phyloP scores from a whole-genome alignment of 2,329 filamentous ascomycete genomes.

The Xylaria multiplex region DNA sequence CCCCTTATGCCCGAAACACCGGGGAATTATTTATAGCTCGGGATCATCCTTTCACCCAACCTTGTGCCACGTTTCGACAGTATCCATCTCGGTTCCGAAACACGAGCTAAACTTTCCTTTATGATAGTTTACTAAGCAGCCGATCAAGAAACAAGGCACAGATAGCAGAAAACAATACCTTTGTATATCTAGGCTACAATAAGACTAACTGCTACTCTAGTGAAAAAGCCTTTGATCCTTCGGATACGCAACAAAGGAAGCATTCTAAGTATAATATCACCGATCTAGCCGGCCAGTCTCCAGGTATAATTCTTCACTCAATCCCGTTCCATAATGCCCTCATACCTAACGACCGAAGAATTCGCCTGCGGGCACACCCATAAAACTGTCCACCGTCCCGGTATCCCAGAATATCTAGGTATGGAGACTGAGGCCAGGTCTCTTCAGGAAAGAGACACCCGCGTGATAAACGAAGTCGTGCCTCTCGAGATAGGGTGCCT shows the following conservation, averaged over 20 bases:
- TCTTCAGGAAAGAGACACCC: neutral
- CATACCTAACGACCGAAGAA: slow-evolving; percentile 31
- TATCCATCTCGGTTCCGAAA: neutral
- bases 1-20: neutral
- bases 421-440: slow-evolving; percentile 19
- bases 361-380: slow-evolving; percentile 37
- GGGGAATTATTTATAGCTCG: neutral
- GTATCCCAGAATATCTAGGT: neutral
- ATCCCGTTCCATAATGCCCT: slow-evolving; percentile 34
- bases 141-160: neutral
- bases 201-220: neutral
- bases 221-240: neutral
- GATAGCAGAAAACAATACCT: neutral
- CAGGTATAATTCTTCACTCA: neutral
- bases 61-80: neutral
- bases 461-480: neutral
- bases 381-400: slow-evolving; percentile 6
- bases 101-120: neutral
- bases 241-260: neutral
- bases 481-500: slow-evolving; percentile 31
- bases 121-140: neutral
- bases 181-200: neutral
- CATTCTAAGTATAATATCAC: neutral
- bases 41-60: neutral
- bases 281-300: too few relatives aligned